Evolutionary conservation across 148 eudicot genomes (phyloP).

Genomic region (Rhododendron ovatum): DNA sequence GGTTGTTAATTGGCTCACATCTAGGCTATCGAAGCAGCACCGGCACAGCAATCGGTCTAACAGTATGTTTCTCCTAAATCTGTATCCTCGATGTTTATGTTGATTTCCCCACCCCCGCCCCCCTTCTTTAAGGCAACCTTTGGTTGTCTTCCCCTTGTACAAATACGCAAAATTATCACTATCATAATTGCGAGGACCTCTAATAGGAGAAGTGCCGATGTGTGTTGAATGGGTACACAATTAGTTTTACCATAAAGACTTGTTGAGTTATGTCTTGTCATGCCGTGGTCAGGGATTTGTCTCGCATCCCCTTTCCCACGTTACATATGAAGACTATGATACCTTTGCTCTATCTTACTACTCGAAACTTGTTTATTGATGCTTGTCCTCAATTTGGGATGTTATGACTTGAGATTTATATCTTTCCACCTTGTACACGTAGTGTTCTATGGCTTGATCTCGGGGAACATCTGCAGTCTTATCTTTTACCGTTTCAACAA

Average conservation of each 20-base stretch:
- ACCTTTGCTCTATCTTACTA: background rate
- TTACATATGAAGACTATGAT: background rate
- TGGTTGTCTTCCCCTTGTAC: background rate
- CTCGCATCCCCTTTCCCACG: background rate
- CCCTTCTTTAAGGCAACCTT: background rate
- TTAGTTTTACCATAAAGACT: background rate
- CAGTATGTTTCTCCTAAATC: conserved; percentile 19
- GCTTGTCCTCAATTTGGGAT: background rate
- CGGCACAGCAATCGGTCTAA: conserved; percentile 19
- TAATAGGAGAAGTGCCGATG: background rate
- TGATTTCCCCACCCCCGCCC: background rate
- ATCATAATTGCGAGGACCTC: background rate
- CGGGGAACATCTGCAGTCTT: background rate
- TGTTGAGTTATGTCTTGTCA: background rate
- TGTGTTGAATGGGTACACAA: background rate
- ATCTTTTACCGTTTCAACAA: background rate
- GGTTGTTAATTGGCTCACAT: conserved; percentile 98
- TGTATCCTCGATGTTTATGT: background rate
- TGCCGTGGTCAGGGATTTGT: background rate
- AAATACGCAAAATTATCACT: background rate
- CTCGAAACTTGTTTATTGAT: background rate
- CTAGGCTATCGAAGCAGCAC: conserved; percentile 80
- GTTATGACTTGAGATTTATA: background rate
- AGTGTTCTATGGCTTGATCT: background rate
- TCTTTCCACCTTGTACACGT: background rate